Percentiles rank a stretch among this genome's conserved stretches.
phyloP scores from a whole-genome alignment of 257 asterid genomes.

The Solanum corneliomulleri region DNA sequence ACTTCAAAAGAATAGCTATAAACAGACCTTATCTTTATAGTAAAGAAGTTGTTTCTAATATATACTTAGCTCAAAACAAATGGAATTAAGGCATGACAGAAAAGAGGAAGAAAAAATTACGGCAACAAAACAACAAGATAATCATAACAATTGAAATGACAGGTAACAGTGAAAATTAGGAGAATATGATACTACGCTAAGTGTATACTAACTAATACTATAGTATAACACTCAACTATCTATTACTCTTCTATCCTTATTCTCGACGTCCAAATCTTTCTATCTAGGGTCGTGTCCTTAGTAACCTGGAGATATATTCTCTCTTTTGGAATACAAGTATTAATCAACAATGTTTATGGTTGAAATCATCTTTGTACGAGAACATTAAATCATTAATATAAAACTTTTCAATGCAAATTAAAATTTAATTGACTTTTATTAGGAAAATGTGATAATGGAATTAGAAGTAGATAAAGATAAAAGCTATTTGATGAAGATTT shows the following conservation, averaged over 20 bases:
- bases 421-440: not conserved
- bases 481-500: conserved; percentile 1
- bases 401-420: not conserved
- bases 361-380: not conserved
- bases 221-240: not conserved
- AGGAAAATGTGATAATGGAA: not conserved
- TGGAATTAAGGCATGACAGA: not conserved
- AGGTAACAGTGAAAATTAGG: not conserved
- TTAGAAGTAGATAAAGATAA: not conserved
- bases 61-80: not conserved
- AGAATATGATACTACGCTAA: not conserved
- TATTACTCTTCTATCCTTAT: not conserved
- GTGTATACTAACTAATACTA: not conserved
- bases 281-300: not conserved
- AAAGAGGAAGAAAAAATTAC: not conserved
- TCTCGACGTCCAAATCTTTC: not conserved
- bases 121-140: not conserved
- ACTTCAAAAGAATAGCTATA: not conserved
- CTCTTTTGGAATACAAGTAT: conserved; percentile 56
- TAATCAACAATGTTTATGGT: not conserved
- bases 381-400: not conserved
- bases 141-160: not conserved
- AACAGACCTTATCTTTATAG: not conserved
- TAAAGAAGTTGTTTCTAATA: not conserved
- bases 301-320: conserved; percentile 10